phyloP scores from a whole-genome alignment of 805 yeast species.

The Saccharomycopsis capsularis region DNA sequence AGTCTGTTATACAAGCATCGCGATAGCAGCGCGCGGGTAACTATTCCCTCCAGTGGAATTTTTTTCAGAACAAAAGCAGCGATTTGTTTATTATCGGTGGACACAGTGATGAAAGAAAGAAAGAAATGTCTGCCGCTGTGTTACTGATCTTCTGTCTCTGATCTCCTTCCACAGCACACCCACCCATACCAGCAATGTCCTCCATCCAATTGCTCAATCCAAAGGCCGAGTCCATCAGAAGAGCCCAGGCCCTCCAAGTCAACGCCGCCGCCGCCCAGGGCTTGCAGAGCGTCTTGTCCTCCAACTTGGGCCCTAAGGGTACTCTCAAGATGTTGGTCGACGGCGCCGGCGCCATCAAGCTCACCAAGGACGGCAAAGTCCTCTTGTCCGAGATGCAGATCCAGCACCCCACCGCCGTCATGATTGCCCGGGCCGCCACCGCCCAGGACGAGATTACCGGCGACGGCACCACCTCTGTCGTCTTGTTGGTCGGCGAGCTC shows the following conservation, averaged over 20 bases:
- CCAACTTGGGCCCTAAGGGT: conserved; percentile 95
- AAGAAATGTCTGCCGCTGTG: too few relatives aligned
- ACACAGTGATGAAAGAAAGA: too few relatives aligned
- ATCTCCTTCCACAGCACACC: too few relatives aligned
- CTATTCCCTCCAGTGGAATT: too few relatives aligned
- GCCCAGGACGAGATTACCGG: conserved; percentile 99
- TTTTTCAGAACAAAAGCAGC: too few relatives aligned
- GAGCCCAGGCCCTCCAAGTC: conserved; percentile 92
- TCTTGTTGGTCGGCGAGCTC: conserved; percentile 87
- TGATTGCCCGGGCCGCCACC: conserved; percentile 95
- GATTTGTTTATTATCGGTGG: too few relatives aligned
- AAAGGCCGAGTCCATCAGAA: conserved; percentile 93
- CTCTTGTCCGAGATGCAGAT: conserved; percentile 94
- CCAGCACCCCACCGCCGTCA: conserved; percentile 81
- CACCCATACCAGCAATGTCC: conserved; percentile 33
- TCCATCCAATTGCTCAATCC: conserved; percentile 88
- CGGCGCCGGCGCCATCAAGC: conserved; percentile 91
- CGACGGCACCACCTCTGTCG: conserved; percentile 96
- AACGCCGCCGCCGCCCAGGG: conserved; percentile 97
- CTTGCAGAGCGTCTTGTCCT: conserved; percentile 81
- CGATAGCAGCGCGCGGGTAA: too few relatives aligned
- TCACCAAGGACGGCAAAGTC: conserved; percentile 96
- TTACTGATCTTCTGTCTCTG: too few relatives aligned
- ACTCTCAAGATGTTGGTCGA: conserved; percentile 94
- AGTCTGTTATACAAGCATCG: too few relatives aligned